Percentiles rank a stretch among this genome's conserved stretches.
phyloP scores from a whole-genome alignment of 1,139 yeast genomes.

The Arxiozyma slooffiae region DNA sequence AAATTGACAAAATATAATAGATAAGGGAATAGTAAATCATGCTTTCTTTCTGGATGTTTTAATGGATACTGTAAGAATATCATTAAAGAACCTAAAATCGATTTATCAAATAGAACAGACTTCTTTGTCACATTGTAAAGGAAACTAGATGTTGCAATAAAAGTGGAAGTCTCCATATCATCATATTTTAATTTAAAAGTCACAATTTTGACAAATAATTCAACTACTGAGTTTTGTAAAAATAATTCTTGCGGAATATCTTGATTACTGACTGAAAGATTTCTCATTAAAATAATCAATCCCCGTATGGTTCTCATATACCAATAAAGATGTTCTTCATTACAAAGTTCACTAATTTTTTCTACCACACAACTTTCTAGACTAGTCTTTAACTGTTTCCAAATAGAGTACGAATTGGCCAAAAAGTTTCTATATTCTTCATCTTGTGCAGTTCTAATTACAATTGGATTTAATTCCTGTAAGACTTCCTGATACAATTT shows the following conservation, averaged over 20 bases:
- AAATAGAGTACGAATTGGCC: slow-evolving; percentile 14
- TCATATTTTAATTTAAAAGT: slow-evolving; percentile 5
- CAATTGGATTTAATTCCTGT: slow-evolving; percentile 18
- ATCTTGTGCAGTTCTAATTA: slow-evolving; percentile 20
- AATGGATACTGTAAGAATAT: slow-evolving; percentile 19
- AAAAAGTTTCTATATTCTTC: slow-evolving; percentile 17
- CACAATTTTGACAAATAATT: slow-evolving; percentile 17
- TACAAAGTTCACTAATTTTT: slow-evolving; percentile 3
- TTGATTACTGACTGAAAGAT: slow-evolving; percentile 29
- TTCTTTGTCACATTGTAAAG: slow-evolving; percentile 21
- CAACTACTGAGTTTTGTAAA: slow-evolving; percentile 11
- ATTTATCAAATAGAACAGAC: slow-evolving; percentile 14
- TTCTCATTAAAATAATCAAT: slow-evolving; percentile 31
- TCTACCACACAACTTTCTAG: slow-evolving; percentile 7
- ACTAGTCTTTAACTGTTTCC: slow-evolving; percentile 13
- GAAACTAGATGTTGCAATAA: slow-evolving; percentile 15
- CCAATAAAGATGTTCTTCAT: slow-evolving; percentile 9
- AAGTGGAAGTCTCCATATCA: slow-evolving; percentile 19
- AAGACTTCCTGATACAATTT: slow-evolving; percentile 7
- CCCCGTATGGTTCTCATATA: slow-evolving; percentile 29
- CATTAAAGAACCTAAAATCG: slow-evolving; percentile 11
- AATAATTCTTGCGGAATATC: slow-evolving; percentile 19
- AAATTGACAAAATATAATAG: slow-evolving; percentile 18
- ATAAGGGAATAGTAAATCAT: slow-evolving; percentile 14
- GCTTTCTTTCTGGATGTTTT: slow-evolving; percentile 6